phyloP scores from a whole-genome alignment of 2,329 filamentous ascomycete genomes.

The Dothideomycetes sp. region DNA sequence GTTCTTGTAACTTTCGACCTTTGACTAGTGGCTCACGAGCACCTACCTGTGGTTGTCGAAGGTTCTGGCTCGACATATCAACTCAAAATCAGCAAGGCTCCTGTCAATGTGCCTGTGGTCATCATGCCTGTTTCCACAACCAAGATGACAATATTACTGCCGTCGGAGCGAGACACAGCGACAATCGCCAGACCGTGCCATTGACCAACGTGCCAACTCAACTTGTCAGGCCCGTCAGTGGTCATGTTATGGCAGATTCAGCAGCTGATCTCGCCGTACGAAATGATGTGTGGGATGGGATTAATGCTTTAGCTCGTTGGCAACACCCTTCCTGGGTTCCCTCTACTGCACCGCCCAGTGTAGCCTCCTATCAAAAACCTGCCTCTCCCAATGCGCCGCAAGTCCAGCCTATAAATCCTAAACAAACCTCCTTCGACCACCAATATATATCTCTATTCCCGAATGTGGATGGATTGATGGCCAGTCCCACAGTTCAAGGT shows the following conservation, averaged over 20 bases:
- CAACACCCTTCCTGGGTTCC: slow-evolving; percentile 25
- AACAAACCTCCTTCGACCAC: not conserved
- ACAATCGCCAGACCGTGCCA: no score
- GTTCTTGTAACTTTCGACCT: slow-evolving; percentile 45
- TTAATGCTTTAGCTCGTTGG: slow-evolving; percentile 27
- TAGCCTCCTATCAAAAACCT: slow-evolving; percentile 12
- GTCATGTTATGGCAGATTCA: not conserved
- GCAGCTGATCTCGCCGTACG: not conserved
- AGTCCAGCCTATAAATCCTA: slow-evolving; percentile 15
- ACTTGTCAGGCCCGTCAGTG: no score
- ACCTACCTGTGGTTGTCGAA: slow-evolving; percentile 42
- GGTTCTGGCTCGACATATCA: slow-evolving; percentile 39
- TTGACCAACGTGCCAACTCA: no score
- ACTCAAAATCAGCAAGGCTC: slow-evolving; percentile 5
- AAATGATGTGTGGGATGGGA: slow-evolving; percentile 24
- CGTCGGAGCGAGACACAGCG: no score
- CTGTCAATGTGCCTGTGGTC: slow-evolving; percentile 39
- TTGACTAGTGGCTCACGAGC: slow-evolving; percentile 33
- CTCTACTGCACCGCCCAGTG: slow-evolving; percentile 25
- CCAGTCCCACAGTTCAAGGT: slow-evolving; percentile 7
- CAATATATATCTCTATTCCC: slow-evolving; percentile 6
- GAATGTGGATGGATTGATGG: slow-evolving; percentile 8
- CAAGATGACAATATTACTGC: no score
- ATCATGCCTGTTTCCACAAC: slow-evolving; percentile 49
- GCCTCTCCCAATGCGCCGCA: slow-evolving; percentile 22